Conservation (phyloP, 164 flowering plant genomes). For the Cinnamomum micranthum region DNA sequence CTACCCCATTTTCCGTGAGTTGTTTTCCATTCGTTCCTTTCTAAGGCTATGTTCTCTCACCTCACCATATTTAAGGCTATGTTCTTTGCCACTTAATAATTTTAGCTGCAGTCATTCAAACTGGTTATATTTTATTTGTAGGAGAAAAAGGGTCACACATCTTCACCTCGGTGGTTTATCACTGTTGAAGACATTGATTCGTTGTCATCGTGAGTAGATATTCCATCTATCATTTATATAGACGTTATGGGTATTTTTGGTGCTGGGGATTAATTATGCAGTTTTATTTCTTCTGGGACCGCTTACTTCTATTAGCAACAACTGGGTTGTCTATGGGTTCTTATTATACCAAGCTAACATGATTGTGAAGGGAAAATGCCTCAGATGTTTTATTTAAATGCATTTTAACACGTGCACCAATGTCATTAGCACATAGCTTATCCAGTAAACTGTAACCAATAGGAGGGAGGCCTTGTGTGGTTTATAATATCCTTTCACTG, state of each 20-base stretch:
- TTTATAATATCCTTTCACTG: too few relatives aligned
- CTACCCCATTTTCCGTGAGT: too few relatives aligned
- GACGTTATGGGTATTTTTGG: neutral
- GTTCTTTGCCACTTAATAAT: too few relatives aligned
- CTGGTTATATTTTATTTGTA: conserved; percentile 22
- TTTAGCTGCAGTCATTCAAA: neutral
- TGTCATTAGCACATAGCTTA: too few relatives aligned
- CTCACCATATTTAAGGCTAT: too few relatives aligned
- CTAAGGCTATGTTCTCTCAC: too few relatives aligned
- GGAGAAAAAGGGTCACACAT: conserved; percentile 75
- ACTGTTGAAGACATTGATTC: conserved; percentile 67
- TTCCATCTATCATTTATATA: conserved; percentile 1
- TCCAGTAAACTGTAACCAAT: too few relatives aligned
- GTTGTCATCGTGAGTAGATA: conserved; percentile 56
- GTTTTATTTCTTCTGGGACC: too few relatives aligned
- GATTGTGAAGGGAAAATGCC: neutral
- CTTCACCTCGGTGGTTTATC: conserved; percentile 73
- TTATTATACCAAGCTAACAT: neutral
- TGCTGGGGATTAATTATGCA: neutral
- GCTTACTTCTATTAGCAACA: neutral
- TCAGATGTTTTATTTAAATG: neutral
- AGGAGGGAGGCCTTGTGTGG: too few relatives aligned
- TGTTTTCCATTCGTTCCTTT: too few relatives aligned
- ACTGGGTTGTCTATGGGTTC: neutral
- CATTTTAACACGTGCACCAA: too few relatives aligned